A percentile compares a stretch with the other conserved stretches of the same genome.
Conservation (phyloP, 371 early-diverging fungal genomes). For the Lichtheimia hyalospora region DNA sequence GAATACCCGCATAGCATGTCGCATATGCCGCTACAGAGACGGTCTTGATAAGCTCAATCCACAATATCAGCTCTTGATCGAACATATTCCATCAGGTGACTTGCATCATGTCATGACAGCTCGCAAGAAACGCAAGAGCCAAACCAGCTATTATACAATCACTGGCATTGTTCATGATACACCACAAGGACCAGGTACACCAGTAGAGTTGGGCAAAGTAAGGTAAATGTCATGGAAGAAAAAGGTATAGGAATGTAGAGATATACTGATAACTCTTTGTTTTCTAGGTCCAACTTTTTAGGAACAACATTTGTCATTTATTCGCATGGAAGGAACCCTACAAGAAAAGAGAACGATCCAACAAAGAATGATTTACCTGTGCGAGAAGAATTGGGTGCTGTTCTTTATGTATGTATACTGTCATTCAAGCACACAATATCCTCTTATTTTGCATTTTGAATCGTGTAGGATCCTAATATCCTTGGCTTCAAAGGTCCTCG, state of each 20-base stretch:
- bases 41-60: constrained; percentile 72
- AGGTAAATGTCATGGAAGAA: constrained; percentile 41
- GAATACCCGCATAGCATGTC: constrained; percentile 74
- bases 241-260: neutral
- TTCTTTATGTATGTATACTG: constrained; percentile 74
- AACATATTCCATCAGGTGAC: constrained; percentile 57
- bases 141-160: constrained; percentile 75
- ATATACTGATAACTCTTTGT: no score
- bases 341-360: constrained; percentile 29
- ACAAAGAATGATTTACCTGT: constrained; percentile 42
- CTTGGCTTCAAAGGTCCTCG: constrained; percentile 92
- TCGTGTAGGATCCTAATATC: constrained; percentile 89
- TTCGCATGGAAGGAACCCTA: constrained; percentile 65
- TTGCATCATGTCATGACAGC: constrained; percentile 63
- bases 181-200: constrained; percentile 11
- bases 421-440: neutral
- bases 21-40: constrained; percentile 72
- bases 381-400: constrained; percentile 77
- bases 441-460: neutral
- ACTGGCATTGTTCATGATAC: constrained; percentile 29
- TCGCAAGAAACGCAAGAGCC: constrained; percentile 68
- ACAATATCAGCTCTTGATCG: constrained; percentile 72
- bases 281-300: constrained; percentile 74
- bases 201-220: constrained; percentile 59
- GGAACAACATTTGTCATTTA: constrained; percentile 85